Percentiles rank a stretch among this genome's conserved stretches.
Evolutionary conservation across 495 filamentous ascomycete genomes (phyloP).

Genomic region (Jackrogersella multiformis): DNA sequence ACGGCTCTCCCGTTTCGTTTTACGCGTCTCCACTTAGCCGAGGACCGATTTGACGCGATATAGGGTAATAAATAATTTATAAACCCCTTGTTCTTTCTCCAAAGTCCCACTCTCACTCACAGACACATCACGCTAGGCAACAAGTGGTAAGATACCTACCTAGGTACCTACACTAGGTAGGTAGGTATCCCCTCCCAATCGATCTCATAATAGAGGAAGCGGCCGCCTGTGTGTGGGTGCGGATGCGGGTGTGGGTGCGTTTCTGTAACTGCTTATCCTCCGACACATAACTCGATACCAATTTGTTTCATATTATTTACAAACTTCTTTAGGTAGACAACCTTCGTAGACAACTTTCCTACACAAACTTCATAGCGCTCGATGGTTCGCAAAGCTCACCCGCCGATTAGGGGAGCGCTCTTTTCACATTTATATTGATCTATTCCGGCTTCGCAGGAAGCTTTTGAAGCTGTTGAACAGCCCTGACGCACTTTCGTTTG

Average conservation of each 20-base stretch:
- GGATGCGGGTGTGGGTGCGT: no score
- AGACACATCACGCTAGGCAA: constrained; percentile 19
- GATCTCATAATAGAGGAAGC: constrained; percentile 27
- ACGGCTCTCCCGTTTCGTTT: constrained; percentile 6
- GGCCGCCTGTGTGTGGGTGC: constrained; percentile 17
- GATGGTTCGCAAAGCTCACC: constrained; percentile 1
- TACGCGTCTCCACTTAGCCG: constrained; percentile 37
- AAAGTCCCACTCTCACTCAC: constrained; percentile 32
- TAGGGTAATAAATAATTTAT: constrained; percentile 16
- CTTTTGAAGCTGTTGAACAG: constrained; percentile 44
- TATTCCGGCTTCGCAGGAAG: no score
- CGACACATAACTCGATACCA: constrained; percentile 29
- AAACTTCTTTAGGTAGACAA: no score
- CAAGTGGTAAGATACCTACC: constrained; percentile 30
- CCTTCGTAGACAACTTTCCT: no score
- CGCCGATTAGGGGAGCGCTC: constrained; percentile 4
- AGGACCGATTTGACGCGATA: constrained; percentile 38
- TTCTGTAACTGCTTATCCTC: constrained; percentile 28
- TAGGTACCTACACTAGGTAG: no score
- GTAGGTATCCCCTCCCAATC: constrained; percentile 10
- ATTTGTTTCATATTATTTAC: constrained; percentile 32
- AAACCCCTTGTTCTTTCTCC: constrained; percentile 29
- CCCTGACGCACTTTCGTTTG: constrained; percentile 18
- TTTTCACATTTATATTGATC: constrained; percentile 27
- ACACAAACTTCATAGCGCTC: not conserved